Conservation (phyloP, 352 stramenopile species). For the Ophiocytium majus region DNA sequence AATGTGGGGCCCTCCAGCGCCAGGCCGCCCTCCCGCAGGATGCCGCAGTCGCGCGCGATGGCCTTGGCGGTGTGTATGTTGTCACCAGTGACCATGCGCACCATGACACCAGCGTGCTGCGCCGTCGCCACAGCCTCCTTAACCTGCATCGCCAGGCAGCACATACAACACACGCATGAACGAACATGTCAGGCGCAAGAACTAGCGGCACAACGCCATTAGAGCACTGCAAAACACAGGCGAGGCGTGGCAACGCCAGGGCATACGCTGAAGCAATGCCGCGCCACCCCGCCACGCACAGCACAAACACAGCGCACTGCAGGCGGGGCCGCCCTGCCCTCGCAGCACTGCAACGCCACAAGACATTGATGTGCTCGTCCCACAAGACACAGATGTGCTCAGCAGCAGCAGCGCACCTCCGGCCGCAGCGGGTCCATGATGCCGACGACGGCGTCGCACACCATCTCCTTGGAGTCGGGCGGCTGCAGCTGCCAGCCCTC, state of each 20-base stretch:
- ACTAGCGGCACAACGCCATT: not conserved
- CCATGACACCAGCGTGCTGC: conserved; percentile 91
- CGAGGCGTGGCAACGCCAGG: too few species aligned
- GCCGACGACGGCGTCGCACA: conserved; percentile 75
- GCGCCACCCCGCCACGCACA: too few species aligned
- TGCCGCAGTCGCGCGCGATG: conserved; percentile 92
- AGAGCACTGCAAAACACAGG: too few species aligned
- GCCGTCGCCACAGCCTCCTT: conserved; percentile 86
- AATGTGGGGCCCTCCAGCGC: conserved; percentile 86
- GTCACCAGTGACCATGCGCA: conserved; percentile 98
- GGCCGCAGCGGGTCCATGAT: conserved; percentile 87
- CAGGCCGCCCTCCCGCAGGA: conserved; percentile 79
- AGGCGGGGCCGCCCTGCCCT: too few species aligned
- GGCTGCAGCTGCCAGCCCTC: conserved; percentile 34
- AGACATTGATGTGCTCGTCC: too few species aligned
- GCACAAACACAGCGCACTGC: too few species aligned
- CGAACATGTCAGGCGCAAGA: not conserved
- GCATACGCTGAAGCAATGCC: too few species aligned
- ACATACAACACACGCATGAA: not conserved
- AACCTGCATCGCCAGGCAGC: conserved; percentile 79
- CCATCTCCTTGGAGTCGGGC: conserved; percentile 65
- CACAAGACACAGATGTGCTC: too few species aligned
- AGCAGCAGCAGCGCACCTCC: conserved; percentile 76
- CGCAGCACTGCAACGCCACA: too few species aligned
- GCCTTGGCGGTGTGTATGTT: conserved; percentile 94